Base-by-base conservation (phyloP, 2,329 filamentous ascomycete genomes). In the Rhexocercosporidium sp. region DNA sequence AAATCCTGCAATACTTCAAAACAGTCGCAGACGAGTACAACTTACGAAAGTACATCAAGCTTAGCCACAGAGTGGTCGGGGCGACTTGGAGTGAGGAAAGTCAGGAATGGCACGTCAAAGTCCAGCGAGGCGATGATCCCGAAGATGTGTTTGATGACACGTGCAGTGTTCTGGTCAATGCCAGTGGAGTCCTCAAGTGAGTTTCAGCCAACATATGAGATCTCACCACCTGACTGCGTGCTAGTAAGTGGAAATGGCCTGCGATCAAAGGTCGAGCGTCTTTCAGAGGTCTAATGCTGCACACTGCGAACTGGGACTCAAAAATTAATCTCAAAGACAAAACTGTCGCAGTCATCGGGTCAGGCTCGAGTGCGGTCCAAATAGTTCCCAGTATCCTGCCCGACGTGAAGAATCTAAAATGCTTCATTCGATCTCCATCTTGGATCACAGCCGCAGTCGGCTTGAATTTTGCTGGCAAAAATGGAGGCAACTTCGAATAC, bases 341-440 rank as follows among this genome's bases (percentile, higher is more conserved):
- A 70, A 71, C 72, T 51, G 73, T 79, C 12, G 78, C 74, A 16
- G 70, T 79, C 29, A 78, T 79, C 56, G 78, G 78, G 25, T 77
- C 75, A 59, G 79, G 80, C 6, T 76, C 79, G 34, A 77, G 77
- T 20, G 79, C 71, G 1, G 73, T 77, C 16, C 77, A 78, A 53
- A 78, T 78, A 34, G 68, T 78, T 9, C 74, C 77, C 11, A 69
- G 72, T 44, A 71, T 78, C 39, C 80, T 80, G 60, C 77, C 81
- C 0, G 25, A 41, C 22, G 80, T 80, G 49, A 71, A 76, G 7
- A 78, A 81, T 37, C 75, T 83, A 8, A 83, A 80, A 2, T 83
- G 80, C 25, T 85, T 85, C 69, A 83, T 85, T 59, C 80, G 83
- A 14, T 79, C 81, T 29, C 80, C 82, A 1, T 83, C 82, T 0